Base-by-base conservation (phyloP, 805 yeast genomes). In the Wickerhamomyces xylosicus region DNA sequence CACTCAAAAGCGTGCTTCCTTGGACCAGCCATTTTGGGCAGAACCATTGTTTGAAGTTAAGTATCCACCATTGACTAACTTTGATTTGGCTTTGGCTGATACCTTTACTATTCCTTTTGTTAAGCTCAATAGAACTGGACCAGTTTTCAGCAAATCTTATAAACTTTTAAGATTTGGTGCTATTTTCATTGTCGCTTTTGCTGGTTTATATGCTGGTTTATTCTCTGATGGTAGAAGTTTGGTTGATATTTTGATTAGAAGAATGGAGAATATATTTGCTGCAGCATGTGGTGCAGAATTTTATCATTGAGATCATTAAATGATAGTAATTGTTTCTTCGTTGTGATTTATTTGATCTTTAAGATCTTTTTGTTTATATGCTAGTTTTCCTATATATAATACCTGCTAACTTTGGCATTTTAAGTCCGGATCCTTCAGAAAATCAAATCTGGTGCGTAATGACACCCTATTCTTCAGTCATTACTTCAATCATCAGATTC, bases 1-100 rank as follows among this genome's bases (percentile, higher is more conserved):
- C 53, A 72, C 86, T 2, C 95, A 85, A 57, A 74, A 73, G 53
- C 71, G 95, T 50, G 72, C 87, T 0, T 64, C 78, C 3, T 54
- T 84, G 47, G 71, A 66, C 36, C 85, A 81, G 55, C 78, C 81
- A 14, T 68, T 67, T 42, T 77, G 79, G 79, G 66, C 66, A 36
- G 95, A 86, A 51, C 47, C 62, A 15, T 46, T 77, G 20, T 53
- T 80, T 37, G 60, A 66, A n/a, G 64, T 71, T 33, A 72, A 94
- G 52, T 82, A 80, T 50, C 79, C 87, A 8, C 94, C 92, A 16
- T 67, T 63, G 49, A 56, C 58, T 4, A 40, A 48, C 0, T 50
- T 52, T 35, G 68, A 70, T 41, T 38, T 49, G 31, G 48, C 54
- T 10, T 35, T 60, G 4, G 46, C 62, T 8, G 48, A 47, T 19